Base-by-base conservation (phyloP, 129 eudicot genomes). In the Silybum marianum region DNA sequence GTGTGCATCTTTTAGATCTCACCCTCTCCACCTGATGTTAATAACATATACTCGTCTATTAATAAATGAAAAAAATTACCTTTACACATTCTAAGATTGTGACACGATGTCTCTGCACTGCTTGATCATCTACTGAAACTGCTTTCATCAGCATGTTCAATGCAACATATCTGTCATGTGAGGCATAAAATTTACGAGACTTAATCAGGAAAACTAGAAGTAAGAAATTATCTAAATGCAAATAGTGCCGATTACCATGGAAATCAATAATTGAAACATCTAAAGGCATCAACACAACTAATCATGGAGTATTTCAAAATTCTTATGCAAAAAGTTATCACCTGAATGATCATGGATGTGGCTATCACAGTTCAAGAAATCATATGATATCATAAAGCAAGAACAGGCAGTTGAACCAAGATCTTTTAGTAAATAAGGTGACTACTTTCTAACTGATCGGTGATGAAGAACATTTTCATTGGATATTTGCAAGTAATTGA, bases 81-180 rank as follows among this genome's bases (percentile, higher is more conserved):
- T 96, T 96, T 40, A 96, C 98, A 86, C 99, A 96, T 87, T 96
- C 99, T 88, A 96, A 82, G 66, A 96, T 96, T 79, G 99, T 96
- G 73, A 90, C 86, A 18, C 98, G 91, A 83, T 96, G 99, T 90
- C 99, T 90, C 89, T 96, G 99, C 78, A 96, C 98, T 42, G 99
- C 99, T 89, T 96, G 99, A 82, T 91, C 83, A 80, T 96, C 99
- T 40, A 93, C 86, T 66, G 92, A 76, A 80, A 96, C 78, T 80
- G 99, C 98, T 88, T 78, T 91, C 93, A 87, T 91, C 90, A 96
- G 87, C 99, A 96, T 96, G 81, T 96, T 93, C 84, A 96, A 80
- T 70, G 99, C 99, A 72, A 96, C 99, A 82, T 96, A 96, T 85
- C 99, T 96, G 93, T 77, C 71, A 87, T 34, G 75, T 11, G 66